Evolutionary conservation across 768 basidiomycete genomes (phyloP).

Genomic region (Kwoniella sp.): DNA sequence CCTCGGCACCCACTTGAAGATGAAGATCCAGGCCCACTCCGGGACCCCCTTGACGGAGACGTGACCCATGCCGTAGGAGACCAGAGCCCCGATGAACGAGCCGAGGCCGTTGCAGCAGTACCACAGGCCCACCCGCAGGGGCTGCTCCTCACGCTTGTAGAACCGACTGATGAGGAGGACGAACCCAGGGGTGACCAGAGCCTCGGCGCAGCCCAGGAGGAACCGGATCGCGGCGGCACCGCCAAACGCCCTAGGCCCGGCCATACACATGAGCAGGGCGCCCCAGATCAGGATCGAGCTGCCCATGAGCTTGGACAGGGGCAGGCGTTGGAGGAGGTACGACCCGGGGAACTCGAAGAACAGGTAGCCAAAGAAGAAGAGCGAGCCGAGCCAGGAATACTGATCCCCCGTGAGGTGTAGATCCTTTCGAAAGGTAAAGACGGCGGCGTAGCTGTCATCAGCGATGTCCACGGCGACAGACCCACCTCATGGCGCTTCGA

Average conservation of each 20-base stretch:
- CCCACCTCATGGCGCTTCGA: constrained; percentile 31
- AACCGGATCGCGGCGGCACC: constrained; percentile 20
- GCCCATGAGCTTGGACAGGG: constrained; percentile 23
- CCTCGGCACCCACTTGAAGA: constrained; percentile 13
- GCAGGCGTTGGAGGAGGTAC: constrained; percentile 26
- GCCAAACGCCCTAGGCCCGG: constrained; percentile 20
- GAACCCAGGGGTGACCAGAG: constrained; percentile 36
- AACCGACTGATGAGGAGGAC: constrained; percentile 29
- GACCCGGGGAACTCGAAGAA: constrained; percentile 33
- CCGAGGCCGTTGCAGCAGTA: constrained; percentile 33
- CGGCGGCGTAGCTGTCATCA: constrained; percentile 26
- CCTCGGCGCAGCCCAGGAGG: constrained; percentile 28
- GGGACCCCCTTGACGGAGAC: constrained; percentile 14
- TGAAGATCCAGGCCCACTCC: constrained; percentile 25
- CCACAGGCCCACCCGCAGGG: constrained; percentile 32
- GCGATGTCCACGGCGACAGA: not conserved
- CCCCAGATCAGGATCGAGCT: constrained; percentile 35
- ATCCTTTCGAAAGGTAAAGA: constrained; percentile 30
- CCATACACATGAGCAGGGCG: constrained; percentile 26
- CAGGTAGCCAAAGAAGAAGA: constrained; percentile 35
- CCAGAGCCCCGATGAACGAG: constrained; percentile 26
- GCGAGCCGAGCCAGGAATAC: constrained; percentile 30
- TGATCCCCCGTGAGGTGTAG: constrained; percentile 19
- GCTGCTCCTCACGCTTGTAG: constrained; percentile 37
- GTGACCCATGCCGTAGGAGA: constrained; percentile 37